Percentiles rank a stretch among this genome's conserved stretches.
phyloP scores from a whole-genome alignment of 2,329 filamentous ascomycete genomes.

The Gremmenia infestans region DNA sequence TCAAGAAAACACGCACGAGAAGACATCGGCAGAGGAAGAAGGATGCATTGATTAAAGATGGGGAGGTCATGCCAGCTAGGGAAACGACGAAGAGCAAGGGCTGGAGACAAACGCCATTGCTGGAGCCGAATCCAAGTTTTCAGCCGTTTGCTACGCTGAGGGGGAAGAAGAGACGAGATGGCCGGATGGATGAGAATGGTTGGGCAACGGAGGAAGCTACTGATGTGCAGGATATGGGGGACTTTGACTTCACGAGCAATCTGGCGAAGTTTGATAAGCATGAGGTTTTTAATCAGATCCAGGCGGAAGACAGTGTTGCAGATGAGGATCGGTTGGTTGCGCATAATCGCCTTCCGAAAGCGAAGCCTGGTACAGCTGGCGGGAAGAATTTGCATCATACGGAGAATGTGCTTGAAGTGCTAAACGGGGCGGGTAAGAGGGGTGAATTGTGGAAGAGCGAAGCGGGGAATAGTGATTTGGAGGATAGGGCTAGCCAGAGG shows the following conservation, averaged over 20 bases:
- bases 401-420: constrained; percentile 80
- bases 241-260: constrained; percentile 89
- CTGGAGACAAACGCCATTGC: constrained; percentile 63
- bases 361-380: constrained; percentile 61
- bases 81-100: constrained; percentile 52
- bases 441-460: constrained; percentile 63
- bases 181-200: constrained; percentile 59
- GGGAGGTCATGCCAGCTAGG: constrained; percentile 39
- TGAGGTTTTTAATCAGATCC: constrained; percentile 85
- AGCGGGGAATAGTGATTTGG: constrained; percentile 52
- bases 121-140: constrained; percentile 58
- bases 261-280: constrained; percentile 94
- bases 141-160: constrained; percentile 59
- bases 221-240: constrained; percentile 86
- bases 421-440: constrained; percentile 31
- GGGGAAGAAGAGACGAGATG: constrained; percentile 45
- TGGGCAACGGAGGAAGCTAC: constrained; percentile 97
- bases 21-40: constrained; percentile 36
- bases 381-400: constrained; percentile 90
- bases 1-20: constrained; percentile 38
- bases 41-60: constrained; percentile 32
- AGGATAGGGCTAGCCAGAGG: constrained; percentile 24
- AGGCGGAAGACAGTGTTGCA: constrained; percentile 81
- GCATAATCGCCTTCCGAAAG: constrained; percentile 66
- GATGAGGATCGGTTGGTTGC: constrained; percentile 86